Conservation (phyloP, 805 yeast genomes). For the Kuraishia borneana region DNA sequence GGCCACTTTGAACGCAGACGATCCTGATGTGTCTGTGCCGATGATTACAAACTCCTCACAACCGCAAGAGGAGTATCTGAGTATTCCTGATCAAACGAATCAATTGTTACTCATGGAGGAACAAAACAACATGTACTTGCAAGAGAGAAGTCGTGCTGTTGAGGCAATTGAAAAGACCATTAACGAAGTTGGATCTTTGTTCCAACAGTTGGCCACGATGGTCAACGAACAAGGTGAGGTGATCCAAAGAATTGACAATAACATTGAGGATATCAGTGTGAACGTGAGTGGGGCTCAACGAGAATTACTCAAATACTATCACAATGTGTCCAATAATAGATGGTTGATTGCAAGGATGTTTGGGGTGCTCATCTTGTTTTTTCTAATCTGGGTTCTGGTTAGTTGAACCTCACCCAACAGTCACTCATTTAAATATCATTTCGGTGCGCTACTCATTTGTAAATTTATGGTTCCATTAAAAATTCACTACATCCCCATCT, state of each 20-base stretch:
- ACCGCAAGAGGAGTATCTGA: slow-evolving; percentile 35
- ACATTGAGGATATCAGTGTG: slow-evolving; percentile 85
- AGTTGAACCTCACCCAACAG: slow-evolving; percentile 25
- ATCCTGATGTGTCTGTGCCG: slow-evolving; percentile 12
- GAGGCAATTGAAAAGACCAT: slow-evolving; percentile 96
- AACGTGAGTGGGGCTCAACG: slow-evolving; percentile 92
- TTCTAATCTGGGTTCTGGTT: slow-evolving; percentile 69
- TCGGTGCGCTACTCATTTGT: background rate
- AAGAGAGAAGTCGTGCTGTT: slow-evolving; percentile 80
- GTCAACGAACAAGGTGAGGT: slow-evolving; percentile 96
- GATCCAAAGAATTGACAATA: slow-evolving; percentile 88
- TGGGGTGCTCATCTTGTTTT: slow-evolving; percentile 72
- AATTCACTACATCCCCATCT: slow-evolving; percentile 56
- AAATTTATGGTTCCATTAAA: background rate
- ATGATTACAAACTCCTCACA: slow-evolving; percentile 7
- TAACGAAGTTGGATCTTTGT: slow-evolving; percentile 89
- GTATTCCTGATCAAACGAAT: slow-evolving; percentile 82
- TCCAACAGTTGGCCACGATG: slow-evolving; percentile 94
- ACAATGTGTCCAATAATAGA: slow-evolving; percentile 77
- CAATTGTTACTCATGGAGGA: slow-evolving; percentile 76
- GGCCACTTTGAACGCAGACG: slow-evolving; percentile 10
- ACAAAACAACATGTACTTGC: slow-evolving; percentile 64
- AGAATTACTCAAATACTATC: slow-evolving; percentile 82
- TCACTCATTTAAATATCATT: background rate
- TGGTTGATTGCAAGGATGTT: slow-evolving; percentile 88